Conservation (phyloP, 2,329 filamentous ascomycete species). For the Alternaria sp. region DNA sequence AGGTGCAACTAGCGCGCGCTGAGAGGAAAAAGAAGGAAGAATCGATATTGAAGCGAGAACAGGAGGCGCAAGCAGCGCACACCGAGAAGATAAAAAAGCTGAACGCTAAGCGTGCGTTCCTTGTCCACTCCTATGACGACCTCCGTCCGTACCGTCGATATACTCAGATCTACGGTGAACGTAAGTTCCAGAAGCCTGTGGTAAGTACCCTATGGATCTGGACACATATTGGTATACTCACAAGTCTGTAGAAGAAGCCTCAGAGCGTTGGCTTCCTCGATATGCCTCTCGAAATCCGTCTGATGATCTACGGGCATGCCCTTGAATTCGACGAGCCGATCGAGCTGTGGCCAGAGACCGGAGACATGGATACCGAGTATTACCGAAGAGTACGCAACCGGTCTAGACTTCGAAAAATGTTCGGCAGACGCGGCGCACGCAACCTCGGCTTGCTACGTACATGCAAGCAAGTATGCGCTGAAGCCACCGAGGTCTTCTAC, state of each 20-base stretch:
- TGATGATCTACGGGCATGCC: constrained; percentile 1
- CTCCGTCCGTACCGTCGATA: neutral
- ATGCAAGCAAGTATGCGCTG: constrained; percentile 3
- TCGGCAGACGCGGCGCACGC: neutral
- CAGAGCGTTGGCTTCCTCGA: neutral
- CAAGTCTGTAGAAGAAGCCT: neutral
- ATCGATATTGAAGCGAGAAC: neutral
- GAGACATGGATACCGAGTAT: neutral
- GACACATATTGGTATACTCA: neutral
- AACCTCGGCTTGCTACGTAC: constrained; percentile 12
- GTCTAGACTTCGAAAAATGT: neutral
- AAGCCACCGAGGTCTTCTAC: constrained; percentile 17
- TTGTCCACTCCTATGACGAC: neutral
- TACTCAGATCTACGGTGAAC: neutral
- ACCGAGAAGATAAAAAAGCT: neutral
- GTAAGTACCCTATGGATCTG: neutral
- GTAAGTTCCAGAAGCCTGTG: neutral
- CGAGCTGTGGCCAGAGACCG: constrained; percentile 2
- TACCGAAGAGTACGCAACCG: neutral
- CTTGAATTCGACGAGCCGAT: neutral
- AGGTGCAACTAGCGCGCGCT: neutral
- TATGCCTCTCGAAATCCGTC: neutral
- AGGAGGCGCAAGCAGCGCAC: neutral
- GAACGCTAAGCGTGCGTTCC: neutral
- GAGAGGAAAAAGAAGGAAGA: neutral